phyloP scores from a whole-genome alignment of 441 rosid species.

The Populus trichocarpa region DNA sequence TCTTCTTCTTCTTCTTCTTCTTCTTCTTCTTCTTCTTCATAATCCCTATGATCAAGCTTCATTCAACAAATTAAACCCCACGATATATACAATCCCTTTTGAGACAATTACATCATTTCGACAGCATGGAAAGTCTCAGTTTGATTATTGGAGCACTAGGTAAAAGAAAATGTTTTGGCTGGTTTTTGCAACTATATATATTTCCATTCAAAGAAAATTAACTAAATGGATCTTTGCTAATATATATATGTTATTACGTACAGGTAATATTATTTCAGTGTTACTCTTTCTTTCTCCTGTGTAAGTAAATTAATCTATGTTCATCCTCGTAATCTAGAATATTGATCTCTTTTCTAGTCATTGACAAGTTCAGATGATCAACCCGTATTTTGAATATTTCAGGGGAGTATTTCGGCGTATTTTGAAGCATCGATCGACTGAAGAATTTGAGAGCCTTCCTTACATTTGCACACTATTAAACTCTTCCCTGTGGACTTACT shows the following conservation, averaged over 20 bases:
- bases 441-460: constrained; percentile 72
- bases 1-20: too few relatives aligned
- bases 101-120: not conserved
- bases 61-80: too few relatives aligned
- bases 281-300: constrained; percentile 75
- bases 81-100: too few relatives aligned
- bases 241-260: not conserved
- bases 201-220: not conserved
- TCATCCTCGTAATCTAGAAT: not conserved
- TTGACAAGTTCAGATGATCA: not conserved
- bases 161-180: not conserved
- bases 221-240: not conserved
- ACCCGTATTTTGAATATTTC: not conserved
- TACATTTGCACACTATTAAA: constrained; percentile 63
- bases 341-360: not conserved
- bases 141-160: constrained; percentile 57
- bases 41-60: too few relatives aligned
- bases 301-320: constrained; percentile 30
- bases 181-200: too few relatives aligned
- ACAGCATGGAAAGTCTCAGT: constrained; percentile 38
- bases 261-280: constrained; percentile 76
- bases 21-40: too few relatives aligned
- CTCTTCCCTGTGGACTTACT: constrained; percentile 72
- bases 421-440: constrained; percentile 50
- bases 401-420: constrained; percentile 65